Conservation (phyloP, 2,329 filamentous ascomycete genomes). For the Botrytis pseudocinerea region DNA sequence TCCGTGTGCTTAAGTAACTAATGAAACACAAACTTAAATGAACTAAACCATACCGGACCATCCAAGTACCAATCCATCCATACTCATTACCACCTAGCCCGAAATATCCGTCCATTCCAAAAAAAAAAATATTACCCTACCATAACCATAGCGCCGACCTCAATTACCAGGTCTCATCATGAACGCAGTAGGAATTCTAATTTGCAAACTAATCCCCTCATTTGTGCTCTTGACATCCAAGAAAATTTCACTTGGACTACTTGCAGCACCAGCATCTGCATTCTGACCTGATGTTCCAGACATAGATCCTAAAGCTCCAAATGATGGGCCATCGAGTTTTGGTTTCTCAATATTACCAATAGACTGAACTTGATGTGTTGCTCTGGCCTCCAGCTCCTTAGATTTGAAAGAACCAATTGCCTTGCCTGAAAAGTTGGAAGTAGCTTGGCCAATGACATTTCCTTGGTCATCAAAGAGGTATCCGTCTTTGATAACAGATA, state of each 20-base stretch:
- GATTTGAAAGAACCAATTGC: slow-evolving; percentile 20
- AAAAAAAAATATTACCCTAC: slow-evolving; percentile 37
- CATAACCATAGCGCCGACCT: background rate
- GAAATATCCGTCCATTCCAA: slow-evolving; percentile 65
- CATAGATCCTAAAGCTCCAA: background rate
- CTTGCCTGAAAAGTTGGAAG: slow-evolving; percentile 21
- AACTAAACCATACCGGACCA: background rate
- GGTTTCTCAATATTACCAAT: background rate
- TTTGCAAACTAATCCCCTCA: slow-evolving; percentile 23
- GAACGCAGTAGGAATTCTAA: slow-evolving; percentile 24
- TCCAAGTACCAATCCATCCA: background rate
- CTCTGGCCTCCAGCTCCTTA: slow-evolving; percentile 20
- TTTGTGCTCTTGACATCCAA: slow-evolving; percentile 25
- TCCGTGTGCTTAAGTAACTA: background rate
- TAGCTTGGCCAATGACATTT: slow-evolving; percentile 58
- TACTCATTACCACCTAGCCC: background rate
- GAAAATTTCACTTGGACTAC: slow-evolving; percentile 25
- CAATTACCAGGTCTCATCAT: slow-evolving; percentile 15
- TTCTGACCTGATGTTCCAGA: background rate
- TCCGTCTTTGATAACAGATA: slow-evolving; percentile 65
- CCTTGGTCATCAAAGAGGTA: slow-evolving; percentile 58
- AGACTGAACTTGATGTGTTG: slow-evolving; percentile 8
- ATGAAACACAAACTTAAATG: background rate
- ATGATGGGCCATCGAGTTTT: background rate
- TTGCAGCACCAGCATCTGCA: background rate